Percentiles rank a stretch among this genome's conserved stretches.
Conservation (phyloP, 176 grass and related monocot genomes). For the Carex littledalei region DNA sequence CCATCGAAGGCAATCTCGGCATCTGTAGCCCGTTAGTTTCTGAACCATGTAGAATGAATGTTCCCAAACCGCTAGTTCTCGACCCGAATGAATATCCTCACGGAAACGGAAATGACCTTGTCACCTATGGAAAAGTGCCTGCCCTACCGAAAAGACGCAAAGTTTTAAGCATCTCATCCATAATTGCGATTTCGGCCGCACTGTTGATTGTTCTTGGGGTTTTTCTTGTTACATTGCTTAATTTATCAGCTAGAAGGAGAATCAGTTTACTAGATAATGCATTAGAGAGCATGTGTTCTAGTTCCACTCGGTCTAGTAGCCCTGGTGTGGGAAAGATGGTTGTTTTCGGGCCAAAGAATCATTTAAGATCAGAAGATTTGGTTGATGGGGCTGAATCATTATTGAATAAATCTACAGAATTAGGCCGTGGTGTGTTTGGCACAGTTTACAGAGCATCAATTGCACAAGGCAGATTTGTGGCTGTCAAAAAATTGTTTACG, state of each 20-base stretch:
- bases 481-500: constrained; percentile 59
- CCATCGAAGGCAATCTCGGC: constrained; percentile 84
- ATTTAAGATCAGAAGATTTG: constrained; percentile 67
- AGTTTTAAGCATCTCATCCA: constrained; percentile 68
- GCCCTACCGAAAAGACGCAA: constrained; percentile 29
- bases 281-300: constrained; percentile 50
- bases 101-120: constrained; percentile 26
- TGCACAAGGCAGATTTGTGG: constrained; percentile 40
- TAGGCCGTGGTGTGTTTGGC: constrained; percentile 54
- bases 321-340: constrained; percentile 73
- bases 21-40: constrained; percentile 73
- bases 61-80: constrained; percentile 88
- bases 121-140: not conserved
- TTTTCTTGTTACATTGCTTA: constrained; percentile 58
- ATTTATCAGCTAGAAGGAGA: constrained; percentile 58
- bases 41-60: constrained; percentile 82
- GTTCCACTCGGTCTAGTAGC: constrained; percentile 26
- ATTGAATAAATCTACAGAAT: constrained; percentile 67
- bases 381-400: constrained; percentile 56
- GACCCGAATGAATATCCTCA: constrained; percentile 68
- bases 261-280: constrained; percentile 30
- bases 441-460: constrained; percentile 57
- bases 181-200: constrained; percentile 81
- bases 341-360: constrained; percentile 49
- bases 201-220: constrained; percentile 55